Base-by-base conservation (phyloP, 169 alveolate species). In the Eimeria necatrix region DNA sequence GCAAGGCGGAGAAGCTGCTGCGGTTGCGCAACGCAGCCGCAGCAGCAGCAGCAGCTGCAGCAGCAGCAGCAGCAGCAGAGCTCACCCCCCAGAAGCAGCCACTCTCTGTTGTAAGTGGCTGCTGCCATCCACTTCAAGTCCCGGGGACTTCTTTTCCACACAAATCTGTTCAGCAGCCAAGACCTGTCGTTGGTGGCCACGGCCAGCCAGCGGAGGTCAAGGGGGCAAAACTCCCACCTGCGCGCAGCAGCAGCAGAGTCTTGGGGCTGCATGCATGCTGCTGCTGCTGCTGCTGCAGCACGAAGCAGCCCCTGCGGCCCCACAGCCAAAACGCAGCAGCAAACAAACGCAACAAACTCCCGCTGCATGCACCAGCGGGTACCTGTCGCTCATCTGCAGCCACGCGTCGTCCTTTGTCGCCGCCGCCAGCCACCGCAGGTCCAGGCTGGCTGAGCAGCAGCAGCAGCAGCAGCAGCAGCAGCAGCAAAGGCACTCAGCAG, bases 81-180 rank as follows among this genome's bases (percentile, higher is more conserved):
- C 85, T 68, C 70, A 87, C 94, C 83, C n/a, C 94, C 94, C 24
- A 87, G 22, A n/a, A 61, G 56, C 3, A 87, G 94, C 94, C 94
- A 87, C 18, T 87, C 94, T 78, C 78, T 64, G 70, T 53, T 70
- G 14, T 73, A 71, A 18, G 94, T 59, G 73, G 53, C 32, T 9
- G 68, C 94, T 0, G 94, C 52, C 71, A 87, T 32, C 71, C 78
- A 87, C 70, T 73, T 84, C 49, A 87, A 52, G 64, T 87, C 94
- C 3, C 51, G 41, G 61, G 94, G 94, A 12, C 84, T 73, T 46
- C 94, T 61, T 26, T 64, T 26, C 94, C 94, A 87, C 51, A 70
- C 32, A 51, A 68, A 68, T 12, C 85, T 49, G 80, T 87, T 71
- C 20, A 87, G 68, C 59, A 87, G 94, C 53, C 78, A 53, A 48